phyloP scores from a whole-genome alignment of 176 grass and related monocot genomes.

The Eragrostis nindensis region DNA sequence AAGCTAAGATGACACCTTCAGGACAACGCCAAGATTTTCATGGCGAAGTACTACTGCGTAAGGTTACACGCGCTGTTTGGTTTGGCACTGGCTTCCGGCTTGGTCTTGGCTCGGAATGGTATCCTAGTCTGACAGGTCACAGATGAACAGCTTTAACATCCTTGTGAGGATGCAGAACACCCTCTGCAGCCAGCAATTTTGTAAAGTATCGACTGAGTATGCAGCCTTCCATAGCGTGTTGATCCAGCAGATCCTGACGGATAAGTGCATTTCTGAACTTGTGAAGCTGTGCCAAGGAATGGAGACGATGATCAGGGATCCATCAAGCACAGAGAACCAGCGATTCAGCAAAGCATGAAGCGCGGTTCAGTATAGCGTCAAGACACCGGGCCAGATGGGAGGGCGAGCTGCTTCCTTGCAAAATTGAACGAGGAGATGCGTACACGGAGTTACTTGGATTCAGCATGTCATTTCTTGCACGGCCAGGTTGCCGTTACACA shows the following conservation, averaged over 20 bases:
- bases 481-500: constrained; percentile 18
- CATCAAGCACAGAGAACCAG: constrained; percentile 6
- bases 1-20: constrained; percentile 34
- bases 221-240: not conserved
- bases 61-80: constrained; percentile 85
- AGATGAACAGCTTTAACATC: not conserved
- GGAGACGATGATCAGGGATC: not conserved
- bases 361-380: not conserved
- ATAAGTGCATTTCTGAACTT: not conserved
- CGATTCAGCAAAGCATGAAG: constrained; percentile 11
- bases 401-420: not conserved
- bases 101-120: constrained; percentile 70
- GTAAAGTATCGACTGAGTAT: not conserved
- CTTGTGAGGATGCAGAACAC: constrained; percentile 22
- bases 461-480: not conserved
- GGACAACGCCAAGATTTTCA: constrained; percentile 90
- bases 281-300: not conserved
- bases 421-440: not conserved
- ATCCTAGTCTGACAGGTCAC: constrained; percentile 32
- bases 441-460: too few relatives aligned
- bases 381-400: not conserved
- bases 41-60: constrained; percentile 94
- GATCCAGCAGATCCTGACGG: not conserved
- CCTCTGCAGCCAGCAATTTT: constrained; percentile 13
- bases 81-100: constrained; percentile 71